Conservation (phyloP, 202 grass and related monocot species). For the Cymbopogon flexuosus region DNA sequence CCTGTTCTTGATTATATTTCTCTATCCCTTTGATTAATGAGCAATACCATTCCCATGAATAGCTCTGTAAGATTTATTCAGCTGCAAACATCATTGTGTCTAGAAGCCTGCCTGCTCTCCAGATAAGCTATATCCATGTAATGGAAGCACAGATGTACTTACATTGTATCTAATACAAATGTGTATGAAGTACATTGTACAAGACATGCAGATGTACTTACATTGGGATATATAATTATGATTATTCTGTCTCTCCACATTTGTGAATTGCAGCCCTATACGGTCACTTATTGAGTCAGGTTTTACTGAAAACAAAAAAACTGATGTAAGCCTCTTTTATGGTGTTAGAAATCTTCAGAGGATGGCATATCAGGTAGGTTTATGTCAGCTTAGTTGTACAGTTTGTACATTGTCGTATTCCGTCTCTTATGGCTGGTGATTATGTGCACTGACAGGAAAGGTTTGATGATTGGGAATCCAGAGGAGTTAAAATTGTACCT, state of each 20-base stretch:
- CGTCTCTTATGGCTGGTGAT: background rate
- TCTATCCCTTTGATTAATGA: background rate
- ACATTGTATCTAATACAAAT: background rate
- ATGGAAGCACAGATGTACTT: background rate
- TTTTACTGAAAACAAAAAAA: slow-evolving; percentile 42
- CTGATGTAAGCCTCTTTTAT: slow-evolving; percentile 67
- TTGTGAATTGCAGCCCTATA: slow-evolving; percentile 52
- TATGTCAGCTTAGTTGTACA: background rate
- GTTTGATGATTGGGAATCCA: slow-evolving; percentile 63
- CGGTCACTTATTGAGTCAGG: slow-evolving; percentile 67
- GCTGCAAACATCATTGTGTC: background rate
- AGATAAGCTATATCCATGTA: background rate
- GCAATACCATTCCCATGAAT: background rate
- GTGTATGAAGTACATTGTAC: background rate
- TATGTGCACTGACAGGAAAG: slow-evolving; percentile 47
- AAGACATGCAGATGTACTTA: background rate
- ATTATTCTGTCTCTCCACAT: background rate
- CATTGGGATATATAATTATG: background rate
- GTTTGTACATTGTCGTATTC: background rate
- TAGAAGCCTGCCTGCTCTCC: background rate
- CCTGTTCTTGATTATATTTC: background rate
- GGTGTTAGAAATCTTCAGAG: slow-evolving; percentile 69
- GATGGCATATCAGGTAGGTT: slow-evolving; percentile 76
- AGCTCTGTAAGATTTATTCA: background rate
- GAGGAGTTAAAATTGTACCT: slow-evolving; percentile 64